Base-by-base conservation (phyloP, 1,284 basidiomycete genomes). In the Quambalaria eucalypti region DNA sequence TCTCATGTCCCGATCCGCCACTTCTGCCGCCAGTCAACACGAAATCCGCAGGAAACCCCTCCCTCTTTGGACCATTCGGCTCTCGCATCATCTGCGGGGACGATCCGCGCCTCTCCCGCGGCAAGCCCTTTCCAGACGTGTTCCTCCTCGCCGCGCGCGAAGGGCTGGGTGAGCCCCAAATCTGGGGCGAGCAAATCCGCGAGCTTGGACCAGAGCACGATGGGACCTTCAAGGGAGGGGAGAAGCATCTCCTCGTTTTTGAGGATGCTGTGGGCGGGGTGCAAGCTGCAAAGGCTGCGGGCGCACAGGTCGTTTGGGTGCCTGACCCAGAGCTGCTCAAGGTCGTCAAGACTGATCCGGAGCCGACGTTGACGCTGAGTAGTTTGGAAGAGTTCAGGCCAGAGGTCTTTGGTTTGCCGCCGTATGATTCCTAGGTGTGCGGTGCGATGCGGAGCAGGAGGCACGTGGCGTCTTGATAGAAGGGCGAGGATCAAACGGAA, bases 301-400 rank as follows among this genome's bases (percentile, higher is more conserved):
- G 71, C 30, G 74, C 74, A 71, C 68, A 73, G 28, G 73, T 75
- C 10, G 68, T 74, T 1, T 75, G 73, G 73, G 71, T 73, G 1
- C 71, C 71, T 8, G 71, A 74, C 50, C 56, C 65, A 28, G 64
- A 72, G 44, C 55, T 66, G 42, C 19, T 26, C 42, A 46, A 23
- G 5, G 42, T 26, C 19, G 42, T 23, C 12, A 21, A 26, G 21
- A 26, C 16, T 12, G 42, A 46, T 19, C 12, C 25, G 16, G 42
- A 12, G 14, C 16, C 42, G 25, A 46, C 42, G 19, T 12, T 46
- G 6, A 46, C 42, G 25, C 19, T 46, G 16, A 46, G 25, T 23
- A 26, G 42, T 12, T 21, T 46, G 4, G 42, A 46, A 21, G 42
- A 46, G 12, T 46, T 46, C 42, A 46, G 12, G n/a, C 42, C 42